Percentiles rank a stretch among this genome's conserved stretches.
Conservation (phyloP, 768 basidiomycete genomes). For the Lentinula aciculospora region DNA sequence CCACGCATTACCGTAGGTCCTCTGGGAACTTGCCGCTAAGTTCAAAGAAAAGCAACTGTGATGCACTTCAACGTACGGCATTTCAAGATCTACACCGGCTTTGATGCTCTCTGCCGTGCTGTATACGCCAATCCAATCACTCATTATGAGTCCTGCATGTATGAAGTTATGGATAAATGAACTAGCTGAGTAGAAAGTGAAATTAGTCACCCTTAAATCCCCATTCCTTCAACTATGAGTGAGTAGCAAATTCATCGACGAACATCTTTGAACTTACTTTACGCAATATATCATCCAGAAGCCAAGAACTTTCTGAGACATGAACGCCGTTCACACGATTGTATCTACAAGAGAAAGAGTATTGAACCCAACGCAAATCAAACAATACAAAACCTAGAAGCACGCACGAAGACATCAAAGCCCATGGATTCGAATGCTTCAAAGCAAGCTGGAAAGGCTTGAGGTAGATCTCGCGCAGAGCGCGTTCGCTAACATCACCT, state of each 20-base stretch:
- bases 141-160: conserved; percentile 44
- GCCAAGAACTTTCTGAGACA: conserved; percentile 44
- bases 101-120: conserved; percentile 46
- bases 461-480: conserved; percentile 61
- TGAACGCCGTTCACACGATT: conserved; percentile 59
- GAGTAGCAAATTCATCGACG: not conserved
- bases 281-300: conserved; percentile 49
- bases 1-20: conserved; percentile 47
- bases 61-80: conserved; percentile 34
- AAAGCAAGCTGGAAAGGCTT: conserved; percentile 59
- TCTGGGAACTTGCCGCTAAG: conserved; percentile 25
- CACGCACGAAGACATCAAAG: conserved; percentile 52
- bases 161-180: not conserved
- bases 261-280: conserved; percentile 22
- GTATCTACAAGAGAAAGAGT: conserved; percentile 30
- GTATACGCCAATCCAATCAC: conserved; percentile 52
- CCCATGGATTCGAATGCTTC: conserved; percentile 49
- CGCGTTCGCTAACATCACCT: conserved; percentile 51
- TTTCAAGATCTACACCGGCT: conserved; percentile 61
- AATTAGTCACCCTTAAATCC: conserved; percentile 38
- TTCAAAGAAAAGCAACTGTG: conserved; percentile 31
- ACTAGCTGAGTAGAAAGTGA: no score
- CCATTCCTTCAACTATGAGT: conserved; percentile 41
- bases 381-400: not conserved
- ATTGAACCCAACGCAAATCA: conserved; percentile 1